phyloP scores from a whole-genome alignment of 192 early-diverging fungal species.

The Umbelopsis isabellina region DNA sequence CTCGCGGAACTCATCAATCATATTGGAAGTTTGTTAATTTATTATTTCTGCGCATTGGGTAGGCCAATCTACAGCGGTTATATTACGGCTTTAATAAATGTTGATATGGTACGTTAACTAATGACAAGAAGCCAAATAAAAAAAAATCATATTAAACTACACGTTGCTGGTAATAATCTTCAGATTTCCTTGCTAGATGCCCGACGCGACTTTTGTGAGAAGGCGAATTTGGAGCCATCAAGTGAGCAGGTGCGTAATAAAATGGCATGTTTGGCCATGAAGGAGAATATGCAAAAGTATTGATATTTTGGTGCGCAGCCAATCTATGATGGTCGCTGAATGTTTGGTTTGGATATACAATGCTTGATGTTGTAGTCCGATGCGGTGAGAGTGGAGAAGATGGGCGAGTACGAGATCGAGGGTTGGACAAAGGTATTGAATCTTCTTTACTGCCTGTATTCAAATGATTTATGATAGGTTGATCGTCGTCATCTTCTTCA shows the following conservation, averaged over 20 bases:
- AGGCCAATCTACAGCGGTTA: too few species aligned
- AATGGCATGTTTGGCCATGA: neutral
- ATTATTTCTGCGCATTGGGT: too few species aligned
- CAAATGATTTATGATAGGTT: neutral
- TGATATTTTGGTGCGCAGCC: neutral
- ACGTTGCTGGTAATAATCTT: slow-evolving; percentile 17
- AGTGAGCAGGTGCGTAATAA: neutral
- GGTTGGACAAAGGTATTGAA: neutral
- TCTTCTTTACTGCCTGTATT: neutral
- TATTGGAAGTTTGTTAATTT: too few species aligned
- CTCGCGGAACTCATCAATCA: too few species aligned
- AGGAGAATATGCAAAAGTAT: neutral
- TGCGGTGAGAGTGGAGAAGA: neutral
- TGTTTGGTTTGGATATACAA: slow-evolving; percentile 3
- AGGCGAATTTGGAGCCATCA: neutral
- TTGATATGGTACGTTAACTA: too few species aligned
- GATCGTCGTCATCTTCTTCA: neutral
- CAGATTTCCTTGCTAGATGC: neutral
- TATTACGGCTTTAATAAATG: too few species aligned
- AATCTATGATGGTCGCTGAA: neutral
- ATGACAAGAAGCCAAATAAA: too few species aligned
- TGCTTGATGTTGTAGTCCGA: neutral
- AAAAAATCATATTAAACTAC: neutral
- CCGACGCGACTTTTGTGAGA: neutral
- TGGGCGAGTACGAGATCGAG: slow-evolving; percentile 1